Evolutionary conservation across 2,329 filamentous ascomycete genomes (phyloP).

Genomic region (Orbilia brochopaga): DNA sequence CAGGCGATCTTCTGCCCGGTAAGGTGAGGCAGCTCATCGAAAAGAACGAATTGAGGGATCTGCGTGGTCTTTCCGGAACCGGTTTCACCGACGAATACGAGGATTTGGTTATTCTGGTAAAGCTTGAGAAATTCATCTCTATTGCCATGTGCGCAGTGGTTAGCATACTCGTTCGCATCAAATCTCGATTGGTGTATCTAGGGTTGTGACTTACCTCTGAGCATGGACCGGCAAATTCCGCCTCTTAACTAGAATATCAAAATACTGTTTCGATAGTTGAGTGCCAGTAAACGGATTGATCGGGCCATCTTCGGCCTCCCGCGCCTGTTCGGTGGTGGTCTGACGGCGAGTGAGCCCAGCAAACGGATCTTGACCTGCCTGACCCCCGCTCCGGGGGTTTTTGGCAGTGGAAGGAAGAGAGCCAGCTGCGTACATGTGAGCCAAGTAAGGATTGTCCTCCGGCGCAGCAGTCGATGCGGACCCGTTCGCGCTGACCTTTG

Average conservation of each 20-base stretch:
- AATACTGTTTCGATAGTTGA: conserved; percentile 80
- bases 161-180: conserved; percentile 14
- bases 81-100: conserved; percentile 98
- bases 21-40: conserved; percentile 88
- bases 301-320: conserved; percentile 76
- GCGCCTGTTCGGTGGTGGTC: conserved; percentile 78
- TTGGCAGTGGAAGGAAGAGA: conserved; percentile 57
- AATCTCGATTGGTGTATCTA: neutral
- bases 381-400: conserved; percentile 58
- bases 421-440: conserved; percentile 75
- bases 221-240: conserved; percentile 88
- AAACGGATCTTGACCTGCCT: conserved; percentile 56
- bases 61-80: conserved; percentile 99
- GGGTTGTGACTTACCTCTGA: conserved; percentile 69
- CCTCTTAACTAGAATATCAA: conserved; percentile 82
- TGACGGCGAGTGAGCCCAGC: conserved; percentile 71
- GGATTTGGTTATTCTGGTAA: conserved; percentile 91
- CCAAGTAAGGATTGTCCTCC: conserved; percentile 81
- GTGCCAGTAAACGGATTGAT: conserved; percentile 83
- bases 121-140: conserved; percentile 90
- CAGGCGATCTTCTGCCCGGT: conserved; percentile 84
- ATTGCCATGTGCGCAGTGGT: conserved; percentile 8
- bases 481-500: conserved; percentile 61
- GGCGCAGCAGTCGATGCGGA: conserved; percentile 60
- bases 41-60: conserved; percentile 97